phyloP scores from a whole-genome alignment of 1,284 basidiomycete genomes.

The Rhodotorula sp. region DNA sequence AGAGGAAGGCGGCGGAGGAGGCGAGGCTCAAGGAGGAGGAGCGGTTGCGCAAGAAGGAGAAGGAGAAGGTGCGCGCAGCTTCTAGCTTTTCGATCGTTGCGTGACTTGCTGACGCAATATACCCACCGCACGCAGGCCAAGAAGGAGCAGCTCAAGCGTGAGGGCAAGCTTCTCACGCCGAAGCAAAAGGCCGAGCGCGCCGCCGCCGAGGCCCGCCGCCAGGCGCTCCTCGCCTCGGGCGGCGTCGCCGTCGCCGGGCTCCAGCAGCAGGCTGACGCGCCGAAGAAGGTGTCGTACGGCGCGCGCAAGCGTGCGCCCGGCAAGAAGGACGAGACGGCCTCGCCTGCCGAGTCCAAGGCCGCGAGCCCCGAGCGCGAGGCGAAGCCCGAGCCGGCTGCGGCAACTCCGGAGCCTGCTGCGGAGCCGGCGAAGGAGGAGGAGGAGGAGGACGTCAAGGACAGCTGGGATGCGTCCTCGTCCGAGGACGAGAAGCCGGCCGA shows the following conservation, averaged over 20 bases:
- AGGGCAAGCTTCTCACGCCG: constrained; percentile 85
- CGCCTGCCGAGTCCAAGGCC: neutral
- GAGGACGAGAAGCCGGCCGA: constrained; percentile 51
- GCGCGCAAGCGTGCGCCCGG: constrained; percentile 64
- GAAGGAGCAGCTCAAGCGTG: constrained; percentile 80
- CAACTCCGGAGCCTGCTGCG: constrained; percentile 12
- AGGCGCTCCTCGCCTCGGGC: constrained; percentile 86
- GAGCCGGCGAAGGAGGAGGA: constrained; percentile 51
- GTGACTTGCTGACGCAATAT: constrained; percentile 5
- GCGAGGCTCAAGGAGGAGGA: constrained; percentile 69
- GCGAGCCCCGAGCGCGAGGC: constrained; percentile 38
- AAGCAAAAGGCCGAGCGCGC: constrained; percentile 95
- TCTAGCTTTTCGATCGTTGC: constrained; percentile 11
- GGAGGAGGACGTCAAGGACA: constrained; percentile 64
- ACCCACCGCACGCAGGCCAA: constrained; percentile 63
- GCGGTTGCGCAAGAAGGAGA: constrained; percentile 80
- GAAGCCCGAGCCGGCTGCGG: constrained; percentile 48
- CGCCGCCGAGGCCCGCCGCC: constrained; percentile 84
- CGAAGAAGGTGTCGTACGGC: constrained; percentile 76
- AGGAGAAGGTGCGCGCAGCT: constrained; percentile 70
- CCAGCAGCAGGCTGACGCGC: constrained; percentile 54
- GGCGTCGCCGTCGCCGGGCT: constrained; percentile 83
- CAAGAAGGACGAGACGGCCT: constrained; percentile 28
- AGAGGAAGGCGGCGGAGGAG: constrained; percentile 47
- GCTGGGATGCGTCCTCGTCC: constrained; percentile 79